Base-by-base conservation (phyloP, 2,329 filamentous ascomycete genomes). In the Plectosphaerella sp. region DNA sequence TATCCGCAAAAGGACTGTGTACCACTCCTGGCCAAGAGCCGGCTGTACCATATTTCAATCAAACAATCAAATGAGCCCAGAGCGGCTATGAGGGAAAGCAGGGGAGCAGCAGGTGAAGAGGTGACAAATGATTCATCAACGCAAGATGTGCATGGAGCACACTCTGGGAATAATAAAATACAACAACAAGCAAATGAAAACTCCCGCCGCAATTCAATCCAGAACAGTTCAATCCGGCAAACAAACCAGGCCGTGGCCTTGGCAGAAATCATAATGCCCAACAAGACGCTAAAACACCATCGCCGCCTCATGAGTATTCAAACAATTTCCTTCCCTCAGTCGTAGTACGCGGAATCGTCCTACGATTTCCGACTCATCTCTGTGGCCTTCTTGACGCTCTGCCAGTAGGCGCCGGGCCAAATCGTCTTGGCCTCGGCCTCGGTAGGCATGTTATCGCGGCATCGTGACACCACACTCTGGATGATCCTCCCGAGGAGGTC, bases 321-420 rank as follows among this genome's bases (percentile, higher is more conserved):
- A 7, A 9, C 8, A 9, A 33, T 20, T 16, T 22, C 45, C 45
- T 22, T 45, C 45, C 10, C 37, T 43, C 41, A 43, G n/a, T 43
- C 41, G 41, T 43, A 43, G 18, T 43, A 43, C 41, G 41, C 41
- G 41, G 41, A 43, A 36, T 36, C 33, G 16, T 37, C 41, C 42
- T 45, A 51, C 18, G 49, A 22, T 49, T 18, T 71, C 66, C 42
- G 62, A 25, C 45, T 64, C 3, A 57, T 54, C 11, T 65, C 69
- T 51, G 75, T 73, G 15, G 78, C 74, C 61, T 82, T 82, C 52
- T 72, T 75, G 45, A 85, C 72, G 59, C 80, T 82, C 12, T 77
- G 71, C 76, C 82, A 86, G 61, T 86, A 87, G 15, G 80, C 82
- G 49, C 76, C 72, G 1, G 83, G 80, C 82, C 81, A 86, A 6